These are phyloP conservation scores for Thraustochytrium striatum DNA, from an alignment of 352 stramenopile species.

Conservation along the genomic window DNA sequence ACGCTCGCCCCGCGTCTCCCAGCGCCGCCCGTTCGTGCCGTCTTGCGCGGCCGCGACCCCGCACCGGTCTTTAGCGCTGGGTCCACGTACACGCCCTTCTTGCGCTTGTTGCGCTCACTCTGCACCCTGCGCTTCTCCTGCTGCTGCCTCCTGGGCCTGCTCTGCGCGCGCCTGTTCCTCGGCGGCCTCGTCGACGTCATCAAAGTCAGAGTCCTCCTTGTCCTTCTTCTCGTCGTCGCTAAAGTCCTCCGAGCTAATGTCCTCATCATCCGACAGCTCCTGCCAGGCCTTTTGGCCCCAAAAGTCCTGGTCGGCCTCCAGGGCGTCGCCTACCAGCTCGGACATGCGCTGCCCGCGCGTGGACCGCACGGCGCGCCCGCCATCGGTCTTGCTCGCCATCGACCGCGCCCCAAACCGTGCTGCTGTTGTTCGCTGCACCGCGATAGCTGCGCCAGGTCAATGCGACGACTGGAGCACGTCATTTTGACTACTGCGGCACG, in stretches of 20 bases:
- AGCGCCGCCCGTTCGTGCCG: not conserved
- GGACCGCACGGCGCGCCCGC: too few relatives aligned
- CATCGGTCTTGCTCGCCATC: too few relatives aligned
- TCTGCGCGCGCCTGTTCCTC: slow-evolving; percentile 48
- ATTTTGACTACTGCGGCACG: too few relatives aligned
- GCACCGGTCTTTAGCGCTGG: slow-evolving; percentile 18
- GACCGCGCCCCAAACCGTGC: too few relatives aligned
- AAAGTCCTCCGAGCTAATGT: slow-evolving; percentile 77
- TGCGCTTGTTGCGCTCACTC: slow-evolving; percentile 37
- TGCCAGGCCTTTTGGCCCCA: slow-evolving; percentile 73
- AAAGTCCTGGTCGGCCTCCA: slow-evolving; percentile 73
- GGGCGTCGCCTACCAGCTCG: slow-evolving; percentile 73
- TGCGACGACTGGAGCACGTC: too few relatives aligned
- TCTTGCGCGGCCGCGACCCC: not conserved
- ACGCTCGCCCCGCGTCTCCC: not conserved
- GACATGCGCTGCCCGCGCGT: slow-evolving; percentile 70
- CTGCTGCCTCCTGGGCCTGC: slow-evolving; percentile 68
- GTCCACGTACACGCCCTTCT: slow-evolving; percentile 34
- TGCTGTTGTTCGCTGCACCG: too few relatives aligned
- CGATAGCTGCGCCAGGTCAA: too few relatives aligned
- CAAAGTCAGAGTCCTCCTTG: slow-evolving; percentile 75
- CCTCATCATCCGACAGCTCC: slow-evolving; percentile 67
- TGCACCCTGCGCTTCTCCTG: slow-evolving; percentile 51
- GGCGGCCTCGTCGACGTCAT: slow-evolving; percentile 63
- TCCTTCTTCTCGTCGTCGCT: slow-evolving; percentile 67